Conservation (phyloP, 768 basidiomycete genomes). For the Myochromella boudieri region DNA sequence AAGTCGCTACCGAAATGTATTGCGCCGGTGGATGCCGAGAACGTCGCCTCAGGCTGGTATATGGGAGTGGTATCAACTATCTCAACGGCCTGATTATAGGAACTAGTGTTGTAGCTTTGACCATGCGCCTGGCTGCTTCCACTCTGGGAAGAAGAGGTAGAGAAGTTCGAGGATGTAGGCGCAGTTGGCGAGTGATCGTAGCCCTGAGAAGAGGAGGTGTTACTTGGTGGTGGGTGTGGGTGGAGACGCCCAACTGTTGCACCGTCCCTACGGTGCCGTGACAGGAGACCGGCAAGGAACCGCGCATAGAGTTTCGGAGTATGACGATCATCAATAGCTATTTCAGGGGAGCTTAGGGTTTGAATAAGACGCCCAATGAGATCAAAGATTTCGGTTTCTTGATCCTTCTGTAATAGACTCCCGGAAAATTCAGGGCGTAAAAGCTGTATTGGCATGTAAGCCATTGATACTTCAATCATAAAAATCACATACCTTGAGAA, state of each 20-base stretch:
- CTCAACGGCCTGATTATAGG: constrained; percentile 19
- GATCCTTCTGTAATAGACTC: constrained; percentile 55
- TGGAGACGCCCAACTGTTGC: constrained; percentile 57
- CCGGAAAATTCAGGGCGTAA: constrained; percentile 75
- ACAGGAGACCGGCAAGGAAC: constrained; percentile 72
- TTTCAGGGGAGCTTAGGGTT: constrained; percentile 65
- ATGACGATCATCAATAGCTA: constrained; percentile 81
- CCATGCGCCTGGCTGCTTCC: constrained; percentile 17
- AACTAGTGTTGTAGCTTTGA: constrained; percentile 15
- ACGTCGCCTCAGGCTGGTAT: constrained; percentile 49
- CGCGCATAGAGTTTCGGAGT: constrained; percentile 80
- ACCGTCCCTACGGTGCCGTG: constrained; percentile 68
- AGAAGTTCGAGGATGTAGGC: constrained; percentile 27
- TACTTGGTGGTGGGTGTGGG: constrained; percentile 45
- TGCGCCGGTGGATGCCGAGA: constrained; percentile 37
- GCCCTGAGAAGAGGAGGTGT: constrained; percentile 19
- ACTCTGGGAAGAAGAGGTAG: constrained; percentile 22
- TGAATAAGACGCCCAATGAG: constrained; percentile 72
- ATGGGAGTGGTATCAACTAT: constrained; percentile 35
- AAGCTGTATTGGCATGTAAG: constrained; percentile 38
- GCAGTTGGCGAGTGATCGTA: constrained; percentile 16
- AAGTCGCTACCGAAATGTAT: constrained; percentile 44
- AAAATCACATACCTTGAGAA: constrained; percentile 60
- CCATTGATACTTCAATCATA: neutral
- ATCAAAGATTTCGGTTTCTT: constrained; percentile 71